Conservation (phyloP, 352 stramenopile species). For the Peronospora belbahrii region DNA sequence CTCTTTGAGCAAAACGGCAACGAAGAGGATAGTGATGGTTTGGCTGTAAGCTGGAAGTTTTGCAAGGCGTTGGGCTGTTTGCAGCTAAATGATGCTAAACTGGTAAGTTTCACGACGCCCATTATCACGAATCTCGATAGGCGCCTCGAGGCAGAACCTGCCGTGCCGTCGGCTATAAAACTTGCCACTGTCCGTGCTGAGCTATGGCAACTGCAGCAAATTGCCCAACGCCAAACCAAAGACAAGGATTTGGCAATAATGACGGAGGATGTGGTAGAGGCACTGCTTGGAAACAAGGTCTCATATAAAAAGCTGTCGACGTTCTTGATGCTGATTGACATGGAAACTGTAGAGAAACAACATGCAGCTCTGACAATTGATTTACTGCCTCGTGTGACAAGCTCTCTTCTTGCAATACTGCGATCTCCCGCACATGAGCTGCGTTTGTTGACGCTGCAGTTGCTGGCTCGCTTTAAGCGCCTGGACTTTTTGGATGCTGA, state of each 20-base stretch:
- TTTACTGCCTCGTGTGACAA: constrained; percentile 27
- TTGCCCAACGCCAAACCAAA: constrained; percentile 31
- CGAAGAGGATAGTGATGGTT: constrained; percentile 5
- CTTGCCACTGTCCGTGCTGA: constrained; percentile 40
- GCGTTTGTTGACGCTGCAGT: constrained; percentile 59
- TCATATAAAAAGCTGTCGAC: constrained; percentile 59
- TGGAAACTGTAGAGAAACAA: constrained; percentile 43
- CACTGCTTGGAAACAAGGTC: constrained; percentile 31
- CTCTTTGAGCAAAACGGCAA: constrained; percentile 16
- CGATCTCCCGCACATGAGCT: constrained; percentile 60
- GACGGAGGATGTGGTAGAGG: constrained; percentile 27
- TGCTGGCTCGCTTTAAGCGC: constrained; percentile 48
- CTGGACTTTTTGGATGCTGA: constrained; percentile 44
- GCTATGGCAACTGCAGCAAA: constrained; percentile 65
- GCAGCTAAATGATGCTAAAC: constrained; percentile 28
- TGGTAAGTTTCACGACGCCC: constrained; percentile 37
- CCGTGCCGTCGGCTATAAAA: background rate
- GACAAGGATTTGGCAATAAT: constrained; percentile 8
- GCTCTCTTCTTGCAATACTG: constrained; percentile 45
- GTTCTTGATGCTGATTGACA: constrained; percentile 52
- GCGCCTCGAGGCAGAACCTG: constrained; percentile 4
- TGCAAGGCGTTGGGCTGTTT: constrained; percentile 51
- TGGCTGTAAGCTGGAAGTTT: constrained; percentile 70
- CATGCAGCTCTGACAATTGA: constrained; percentile 35
- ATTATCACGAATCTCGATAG: constrained; percentile 35